Evolutionary conservation across 495 filamentous ascomycete genomes (phyloP).

Genomic region (Rusavskia elegans): DNA sequence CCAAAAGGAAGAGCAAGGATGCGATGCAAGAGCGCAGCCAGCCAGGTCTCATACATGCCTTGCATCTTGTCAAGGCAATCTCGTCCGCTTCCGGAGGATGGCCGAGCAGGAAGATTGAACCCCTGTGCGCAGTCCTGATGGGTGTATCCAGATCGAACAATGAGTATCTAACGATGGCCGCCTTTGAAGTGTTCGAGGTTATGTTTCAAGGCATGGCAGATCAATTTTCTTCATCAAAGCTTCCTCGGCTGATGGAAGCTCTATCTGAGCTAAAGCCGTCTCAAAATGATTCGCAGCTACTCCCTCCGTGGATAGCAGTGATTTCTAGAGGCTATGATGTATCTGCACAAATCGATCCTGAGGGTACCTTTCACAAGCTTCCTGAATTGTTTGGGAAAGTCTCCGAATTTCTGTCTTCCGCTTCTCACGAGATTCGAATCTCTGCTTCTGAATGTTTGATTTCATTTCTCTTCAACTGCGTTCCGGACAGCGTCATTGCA

Average conservation of each 20-base stretch:
- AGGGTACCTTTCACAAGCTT: constrained; percentile 78
- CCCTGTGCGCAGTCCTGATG: constrained; percentile 75
- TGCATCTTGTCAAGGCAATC: constrained; percentile 81
- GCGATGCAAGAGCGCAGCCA: constrained; percentile 44
- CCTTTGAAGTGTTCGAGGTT: constrained; percentile 92
- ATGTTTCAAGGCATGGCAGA: constrained; percentile 84
- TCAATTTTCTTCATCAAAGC: constrained; percentile 70
- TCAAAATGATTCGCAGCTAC: constrained; percentile 75
- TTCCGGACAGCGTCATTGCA: constrained; percentile 62
- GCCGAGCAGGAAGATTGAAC: constrained; percentile 93
- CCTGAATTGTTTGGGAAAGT: constrained; percentile 67
- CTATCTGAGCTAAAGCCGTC: constrained; percentile 82
- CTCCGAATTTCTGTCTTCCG: constrained; percentile 62
- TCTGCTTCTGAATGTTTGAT: constrained; percentile 91
- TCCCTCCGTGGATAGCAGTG: constrained; percentile 93
- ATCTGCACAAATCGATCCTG: constrained; percentile 65
- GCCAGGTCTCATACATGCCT: constrained; percentile 71
- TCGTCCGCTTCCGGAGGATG: constrained; percentile 77
- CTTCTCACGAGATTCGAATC: constrained; percentile 78
- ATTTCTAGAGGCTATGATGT: constrained; percentile 89
- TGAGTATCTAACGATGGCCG: constrained; percentile 86
- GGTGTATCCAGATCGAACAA: constrained; percentile 75
- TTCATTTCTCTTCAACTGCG: constrained; percentile 75
- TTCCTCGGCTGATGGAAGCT: constrained; percentile 71
- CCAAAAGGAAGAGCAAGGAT: constrained; percentile 48